A percentile compares a stretch with the other conserved stretches of the same genome.
Conservation (phyloP, 2,329 filamentous ascomycete genomes). For the Clarireedia paspali region DNA sequence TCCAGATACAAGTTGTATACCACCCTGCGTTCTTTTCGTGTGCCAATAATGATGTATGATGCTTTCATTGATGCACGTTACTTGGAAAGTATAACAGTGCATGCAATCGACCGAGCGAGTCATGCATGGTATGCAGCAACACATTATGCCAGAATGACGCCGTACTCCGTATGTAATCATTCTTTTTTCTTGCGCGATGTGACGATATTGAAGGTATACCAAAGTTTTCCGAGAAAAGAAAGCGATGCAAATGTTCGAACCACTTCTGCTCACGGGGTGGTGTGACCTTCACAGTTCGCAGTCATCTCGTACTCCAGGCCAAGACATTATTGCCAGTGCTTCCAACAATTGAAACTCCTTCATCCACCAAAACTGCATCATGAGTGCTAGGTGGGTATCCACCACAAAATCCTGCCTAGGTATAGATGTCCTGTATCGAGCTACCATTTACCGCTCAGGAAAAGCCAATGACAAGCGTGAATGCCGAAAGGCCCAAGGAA, state of each 20-base stretch:
- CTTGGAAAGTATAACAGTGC: constrained; percentile 4
- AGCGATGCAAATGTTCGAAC: no score
- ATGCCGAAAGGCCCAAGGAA: constrained; percentile 2
- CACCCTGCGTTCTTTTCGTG: neutral
- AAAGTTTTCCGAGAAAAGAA: neutral
- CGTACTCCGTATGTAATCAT: neutral
- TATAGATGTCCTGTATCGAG: neutral
- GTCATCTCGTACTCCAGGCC: neutral
- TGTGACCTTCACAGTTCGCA: no score
- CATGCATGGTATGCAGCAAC: constrained; percentile 6
- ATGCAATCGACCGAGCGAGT: constrained; percentile 12
- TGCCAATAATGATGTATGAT: neutral
- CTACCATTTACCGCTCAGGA: constrained; percentile 3
- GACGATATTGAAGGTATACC: neutral
- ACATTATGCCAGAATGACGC: neutral
- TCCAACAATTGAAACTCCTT: neutral
- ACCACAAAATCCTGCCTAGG: no score
- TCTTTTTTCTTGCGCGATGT: constrained; percentile 1
- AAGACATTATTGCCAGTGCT: neutral
- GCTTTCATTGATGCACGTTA: constrained; percentile 9
- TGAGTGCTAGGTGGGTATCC: no score
- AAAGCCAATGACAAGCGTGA: neutral
- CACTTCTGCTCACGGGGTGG: no score
- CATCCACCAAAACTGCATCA: no score
- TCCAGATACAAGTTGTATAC: neutral